phyloP scores from a whole-genome alignment of 805 yeast genomes.

The Candida qinlingensis region DNA sequence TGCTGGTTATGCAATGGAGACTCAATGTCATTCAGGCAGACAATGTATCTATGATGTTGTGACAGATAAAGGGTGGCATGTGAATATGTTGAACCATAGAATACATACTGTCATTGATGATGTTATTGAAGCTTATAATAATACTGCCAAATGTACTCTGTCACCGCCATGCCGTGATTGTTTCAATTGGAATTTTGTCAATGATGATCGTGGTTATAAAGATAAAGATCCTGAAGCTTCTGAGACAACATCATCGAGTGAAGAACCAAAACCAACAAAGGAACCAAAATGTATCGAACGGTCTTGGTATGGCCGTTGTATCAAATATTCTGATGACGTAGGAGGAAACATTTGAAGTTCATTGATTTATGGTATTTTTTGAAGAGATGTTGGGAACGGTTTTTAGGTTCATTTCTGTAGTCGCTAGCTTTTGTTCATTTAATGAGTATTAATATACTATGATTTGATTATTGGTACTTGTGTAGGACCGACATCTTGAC shows the following conservation, averaged over 20 bases:
- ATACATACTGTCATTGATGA: slow-evolving; percentile 88
- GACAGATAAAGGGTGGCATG: slow-evolving; percentile 85
- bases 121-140: slow-evolving; percentile 64
- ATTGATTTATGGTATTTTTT: too few relatives aligned
- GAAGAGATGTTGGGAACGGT: too few relatives aligned
- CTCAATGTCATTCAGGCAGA: slow-evolving; percentile 88
- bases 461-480: too few relatives aligned
- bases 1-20: slow-evolving; percentile 96
- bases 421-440: too few relatives aligned
- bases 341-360: too few relatives aligned
- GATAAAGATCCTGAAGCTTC: slow-evolving; percentile 2
- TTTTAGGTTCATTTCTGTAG: too few relatives aligned
- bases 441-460: too few relatives aligned
- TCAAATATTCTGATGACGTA: slow-evolving; percentile 28
- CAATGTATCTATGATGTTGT: slow-evolving; percentile 88
- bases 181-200: slow-evolving; percentile 77
- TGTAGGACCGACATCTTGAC: too few relatives aligned
- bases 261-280: slow-evolving; percentile 15
- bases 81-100: slow-evolving; percentile 80
- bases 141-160: slow-evolving; percentile 64
- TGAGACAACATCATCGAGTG: not conserved
- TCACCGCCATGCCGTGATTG: slow-evolving; percentile 90
- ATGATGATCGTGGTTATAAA: slow-evolving; percentile 27
- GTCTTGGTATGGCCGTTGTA: slow-evolving; percentile 58
- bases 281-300: slow-evolving; percentile 25